phyloP scores from a whole-genome alignment of 306 rosid genomes.

The Cucumis cinereus region DNA sequence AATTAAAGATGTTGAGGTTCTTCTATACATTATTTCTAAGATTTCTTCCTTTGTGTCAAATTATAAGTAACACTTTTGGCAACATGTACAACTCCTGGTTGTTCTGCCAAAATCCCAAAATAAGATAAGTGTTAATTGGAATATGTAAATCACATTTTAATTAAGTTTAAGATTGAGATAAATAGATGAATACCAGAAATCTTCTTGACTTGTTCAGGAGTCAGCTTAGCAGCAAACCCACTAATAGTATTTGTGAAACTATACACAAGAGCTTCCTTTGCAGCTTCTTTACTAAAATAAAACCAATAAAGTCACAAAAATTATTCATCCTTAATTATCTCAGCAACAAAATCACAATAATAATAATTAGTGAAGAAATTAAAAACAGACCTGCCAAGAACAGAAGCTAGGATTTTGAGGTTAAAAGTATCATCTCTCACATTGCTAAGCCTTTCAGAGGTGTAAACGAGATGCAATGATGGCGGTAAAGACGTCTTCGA shows the following conservation, averaged over 20 bases:
- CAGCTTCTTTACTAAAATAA: conserved; percentile 55
- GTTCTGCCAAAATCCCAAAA: no score
- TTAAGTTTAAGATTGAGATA: background rate
- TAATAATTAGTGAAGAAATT: no score
- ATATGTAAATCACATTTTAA: no score
- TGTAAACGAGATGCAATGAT: conserved; percentile 70
- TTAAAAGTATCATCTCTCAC: conserved; percentile 69
- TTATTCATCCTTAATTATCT: no score
- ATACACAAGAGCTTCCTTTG: conserved; percentile 71
- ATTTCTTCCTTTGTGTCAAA: no score
- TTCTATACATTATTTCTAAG: no score
- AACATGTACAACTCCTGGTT: no score
- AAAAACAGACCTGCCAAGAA: conserved; percentile 53
- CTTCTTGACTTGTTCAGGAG: conserved; percentile 37
- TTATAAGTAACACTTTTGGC: no score
- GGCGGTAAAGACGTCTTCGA: conserved; percentile 15
- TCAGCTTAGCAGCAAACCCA: conserved; percentile 91
- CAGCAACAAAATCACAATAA: no score
- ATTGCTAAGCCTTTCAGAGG: conserved; percentile 42
- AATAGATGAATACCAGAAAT: conserved; percentile 24
- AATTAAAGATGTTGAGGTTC: no score
- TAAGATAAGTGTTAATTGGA: no score
- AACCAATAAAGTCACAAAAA: background rate
- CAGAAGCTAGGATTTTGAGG: conserved; percentile 68
- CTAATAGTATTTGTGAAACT: conserved; percentile 65